A percentile compares a stretch with the other conserved stretches of the same genome.
Evolutionary conservation across 108 stramenopile species (phyloP).

Genomic region (Cyclotella kingstonii): DNA sequence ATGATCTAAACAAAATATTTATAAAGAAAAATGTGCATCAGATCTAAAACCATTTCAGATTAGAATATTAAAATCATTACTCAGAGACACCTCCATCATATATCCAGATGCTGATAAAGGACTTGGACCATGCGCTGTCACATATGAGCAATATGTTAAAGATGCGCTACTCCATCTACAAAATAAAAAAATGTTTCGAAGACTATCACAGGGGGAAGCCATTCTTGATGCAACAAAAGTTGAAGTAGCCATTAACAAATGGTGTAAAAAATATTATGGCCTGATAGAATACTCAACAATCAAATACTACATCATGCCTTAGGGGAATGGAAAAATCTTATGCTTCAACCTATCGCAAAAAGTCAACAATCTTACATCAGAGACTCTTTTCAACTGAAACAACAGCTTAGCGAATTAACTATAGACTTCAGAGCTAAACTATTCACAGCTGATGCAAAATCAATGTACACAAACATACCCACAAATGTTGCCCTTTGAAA

Average conservation of each 20-base stretch:
- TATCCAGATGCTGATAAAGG: conserved; percentile 16
- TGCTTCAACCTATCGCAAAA: neutral
- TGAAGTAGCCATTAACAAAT: neutral
- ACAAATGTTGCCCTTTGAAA: neutral
- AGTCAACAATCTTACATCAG: neutral
- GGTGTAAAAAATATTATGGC: neutral
- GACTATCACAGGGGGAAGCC: conserved; percentile 4
- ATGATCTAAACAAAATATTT: no score
- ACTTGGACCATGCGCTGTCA: conserved; percentile 9
- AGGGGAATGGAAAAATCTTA: neutral
- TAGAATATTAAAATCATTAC: no score
- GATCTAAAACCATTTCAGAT: no score
- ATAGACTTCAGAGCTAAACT: neutral
- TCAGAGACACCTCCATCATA: neutral
- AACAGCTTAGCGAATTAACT: neutral
- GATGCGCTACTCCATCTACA: conserved; percentile 8
- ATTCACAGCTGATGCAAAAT: conserved; percentile 10
- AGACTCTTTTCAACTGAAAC: neutral
- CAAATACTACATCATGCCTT: conserved; percentile 3
- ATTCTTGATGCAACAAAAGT: neutral
- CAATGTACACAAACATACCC: conserved; percentile 34
- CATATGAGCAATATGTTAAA: neutral
- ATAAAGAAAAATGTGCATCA: no score
- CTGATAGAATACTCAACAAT: neutral
- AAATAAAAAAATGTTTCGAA: neutral